Conservation (phyloP, 78 protist species). For the Thecamonas trahens region DNA sequence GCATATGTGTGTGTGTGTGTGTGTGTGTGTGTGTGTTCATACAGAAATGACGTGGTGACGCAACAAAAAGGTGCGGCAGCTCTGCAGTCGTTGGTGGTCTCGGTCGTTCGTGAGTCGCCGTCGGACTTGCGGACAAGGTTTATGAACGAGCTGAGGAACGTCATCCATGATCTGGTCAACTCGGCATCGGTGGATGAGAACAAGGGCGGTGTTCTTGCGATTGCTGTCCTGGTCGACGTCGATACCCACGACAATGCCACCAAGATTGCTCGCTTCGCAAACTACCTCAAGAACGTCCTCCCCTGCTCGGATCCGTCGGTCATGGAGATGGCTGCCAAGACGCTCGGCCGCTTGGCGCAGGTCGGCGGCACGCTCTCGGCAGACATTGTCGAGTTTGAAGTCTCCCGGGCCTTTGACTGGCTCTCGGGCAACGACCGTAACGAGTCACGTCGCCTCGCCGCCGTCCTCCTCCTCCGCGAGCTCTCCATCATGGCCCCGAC, state of each 20-base stretch:
- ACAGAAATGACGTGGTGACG: no score
- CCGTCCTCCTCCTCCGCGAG: slow-evolving; percentile 25
- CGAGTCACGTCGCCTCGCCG: slow-evolving; percentile 31
- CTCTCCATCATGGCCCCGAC: slow-evolving; percentile 47
- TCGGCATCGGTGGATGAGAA: no score
- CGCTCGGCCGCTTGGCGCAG: slow-evolving; percentile 23
- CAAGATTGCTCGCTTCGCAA: slow-evolving; percentile 24
- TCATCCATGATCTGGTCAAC: no score
- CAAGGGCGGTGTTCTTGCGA: no score
- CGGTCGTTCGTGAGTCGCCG: no score
- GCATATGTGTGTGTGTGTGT: no score
- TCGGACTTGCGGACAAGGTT: no score
- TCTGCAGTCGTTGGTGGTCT: no score
- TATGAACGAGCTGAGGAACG: no score
- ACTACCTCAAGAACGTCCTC: slow-evolving; percentile 31
- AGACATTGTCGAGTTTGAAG: slow-evolving; percentile 55
- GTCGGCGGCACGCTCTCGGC: slow-evolving; percentile 14
- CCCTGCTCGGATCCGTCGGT: slow-evolving; percentile 10
- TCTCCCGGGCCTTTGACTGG: slow-evolving; percentile 50
- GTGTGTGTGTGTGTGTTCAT: no score
- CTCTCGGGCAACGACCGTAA: slow-evolving; percentile 23
- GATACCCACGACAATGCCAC: slow-evolving; percentile 41
- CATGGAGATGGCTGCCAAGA: slow-evolving; percentile 17
- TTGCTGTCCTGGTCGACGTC: slow-evolving; percentile 46
- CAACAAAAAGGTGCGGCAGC: no score